Evolutionary conservation across 495 filamentous ascomycete genomes (phyloP), one percentile per base, ranked within the genome.

Genomic region (Trichodelitschia bisporula): DNA sequence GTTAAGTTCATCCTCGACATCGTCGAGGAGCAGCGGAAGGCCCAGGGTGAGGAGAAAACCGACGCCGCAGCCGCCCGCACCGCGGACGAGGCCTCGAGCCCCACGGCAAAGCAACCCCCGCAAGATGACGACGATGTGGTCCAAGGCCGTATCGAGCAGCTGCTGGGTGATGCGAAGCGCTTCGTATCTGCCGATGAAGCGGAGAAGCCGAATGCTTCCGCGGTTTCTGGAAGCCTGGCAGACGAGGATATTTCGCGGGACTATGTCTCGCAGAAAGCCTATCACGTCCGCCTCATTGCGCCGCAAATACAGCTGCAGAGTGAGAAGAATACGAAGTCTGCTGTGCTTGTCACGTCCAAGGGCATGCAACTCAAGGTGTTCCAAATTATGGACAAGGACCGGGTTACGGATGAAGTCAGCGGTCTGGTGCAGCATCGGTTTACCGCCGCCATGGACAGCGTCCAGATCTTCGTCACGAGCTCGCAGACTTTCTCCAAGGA

Each of bases 1-100:
- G 77, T 97, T 42, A 97, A 93, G 45, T 97, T 97, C 50, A 92
- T 97, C 36, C 57, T 93, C 6, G 86, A 97, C 45, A 90, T 97
- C 19, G 77, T 97, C 9, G 79, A 91, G 19, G 86, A 95, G 43
- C 86, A 93, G 42, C 66, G 66, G 36, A 80, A 60, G 40, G 55
- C 54, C 26, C 41, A 58, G 65, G 51, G 34, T 46, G 10, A 10
- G 15, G 10, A 10, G 14, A 14, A 10, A 23, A 23, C 14, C 18
- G 13, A 10, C 4, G 37, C 53, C 16, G 47, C 50, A 19, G 36
- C 46, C 29, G 46, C 54, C 27, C 37, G 51, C 15, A 47, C 50
- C 19, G 36, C 45, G 28, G 46, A 53, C 27, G 18, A n/a, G 18
- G 2, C 33, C 29, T 15, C 33, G 13, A 13, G 28, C 21, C 19